Conservation (phyloP, 345 rosid species). For the Mallotus nudiflorus region DNA sequence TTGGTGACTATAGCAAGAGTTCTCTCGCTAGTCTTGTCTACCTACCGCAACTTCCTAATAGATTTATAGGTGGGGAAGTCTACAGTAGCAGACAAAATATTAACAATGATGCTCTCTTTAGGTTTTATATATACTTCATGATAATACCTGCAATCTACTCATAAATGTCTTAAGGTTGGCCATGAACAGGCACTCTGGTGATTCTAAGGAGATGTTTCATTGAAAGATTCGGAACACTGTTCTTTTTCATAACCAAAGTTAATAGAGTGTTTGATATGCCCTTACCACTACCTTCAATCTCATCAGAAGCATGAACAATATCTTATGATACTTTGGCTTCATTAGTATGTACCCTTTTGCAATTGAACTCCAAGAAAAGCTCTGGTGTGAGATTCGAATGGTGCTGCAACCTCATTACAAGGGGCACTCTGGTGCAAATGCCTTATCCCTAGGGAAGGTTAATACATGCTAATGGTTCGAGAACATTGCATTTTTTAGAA, state of each 20-base stretch:
- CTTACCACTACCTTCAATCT: slow-evolving; percentile 47
- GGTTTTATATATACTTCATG: slow-evolving; percentile 42
- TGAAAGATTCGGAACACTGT: slow-evolving; percentile 46
- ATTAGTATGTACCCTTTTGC: slow-evolving; percentile 23
- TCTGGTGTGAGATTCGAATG: slow-evolving; percentile 8
- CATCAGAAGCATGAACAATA: slow-evolving; percentile 39
- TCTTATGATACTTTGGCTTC: slow-evolving; percentile 32
- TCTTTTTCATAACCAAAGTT: slow-evolving; percentile 43
- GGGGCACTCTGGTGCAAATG: slow-evolving; percentile 52
- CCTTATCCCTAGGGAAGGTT: slow-evolving; percentile 42
- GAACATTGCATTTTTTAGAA: slow-evolving; percentile 38
- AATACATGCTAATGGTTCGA: slow-evolving; percentile 50
- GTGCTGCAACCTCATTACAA: slow-evolving; percentile 52
- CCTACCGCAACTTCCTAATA: slow-evolving; percentile 49
- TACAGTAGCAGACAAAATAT: slow-evolving; percentile 42
- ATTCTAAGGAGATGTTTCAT: slow-evolving; percentile 64
- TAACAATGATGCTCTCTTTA: slow-evolving; percentile 43
- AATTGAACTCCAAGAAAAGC: slow-evolving; percentile 39
- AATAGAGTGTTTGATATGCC: slow-evolving; percentile 42
- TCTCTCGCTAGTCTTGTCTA: slow-evolving; percentile 45
- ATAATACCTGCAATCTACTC: slow-evolving; percentile 42
- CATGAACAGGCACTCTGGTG: slow-evolving; percentile 47
- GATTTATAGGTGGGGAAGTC: slow-evolving; percentile 59
- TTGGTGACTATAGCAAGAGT: slow-evolving; percentile 59
- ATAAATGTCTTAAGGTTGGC: slow-evolving; percentile 49